These are phyloP conservation scores for Trichocladium uniseriatum DNA, from an alignment of 495 filamentous ascomycete species.

Conservation along the genomic window DNA sequence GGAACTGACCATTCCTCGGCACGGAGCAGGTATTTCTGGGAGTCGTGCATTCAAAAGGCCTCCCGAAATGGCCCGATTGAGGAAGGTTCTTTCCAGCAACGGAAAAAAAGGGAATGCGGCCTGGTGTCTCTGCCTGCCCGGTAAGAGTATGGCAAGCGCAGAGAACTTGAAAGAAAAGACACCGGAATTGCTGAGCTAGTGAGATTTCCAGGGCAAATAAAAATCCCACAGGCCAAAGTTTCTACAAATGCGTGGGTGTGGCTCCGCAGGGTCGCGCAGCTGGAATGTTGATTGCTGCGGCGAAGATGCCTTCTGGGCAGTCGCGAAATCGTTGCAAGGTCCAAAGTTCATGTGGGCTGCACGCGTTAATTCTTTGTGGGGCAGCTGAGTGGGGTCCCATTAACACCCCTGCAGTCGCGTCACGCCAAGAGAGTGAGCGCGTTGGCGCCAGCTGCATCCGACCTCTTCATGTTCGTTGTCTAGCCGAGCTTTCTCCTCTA, in stretches of 20 bases:
- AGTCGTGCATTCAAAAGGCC: not conserved
- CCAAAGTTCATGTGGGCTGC: not conserved
- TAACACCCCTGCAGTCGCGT: constrained; percentile 5
- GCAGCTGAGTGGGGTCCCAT: constrained; percentile 5
- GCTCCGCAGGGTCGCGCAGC: not conserved
- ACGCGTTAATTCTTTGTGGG: constrained; percentile 10
- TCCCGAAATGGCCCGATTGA: not conserved
- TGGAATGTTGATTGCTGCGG: not conserved
- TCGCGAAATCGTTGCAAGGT: constrained; percentile 7
- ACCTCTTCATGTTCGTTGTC: no score
- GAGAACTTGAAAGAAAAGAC: not conserved
- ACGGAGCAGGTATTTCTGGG: not conserved
- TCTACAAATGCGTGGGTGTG: not conserved
- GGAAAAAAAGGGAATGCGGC: not conserved
- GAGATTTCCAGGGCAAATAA: not conserved
- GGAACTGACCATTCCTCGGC: not conserved
- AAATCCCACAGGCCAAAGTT: not conserved
- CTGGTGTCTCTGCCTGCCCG: not conserved
- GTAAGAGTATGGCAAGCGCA: not conserved
- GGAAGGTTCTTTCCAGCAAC: not conserved
- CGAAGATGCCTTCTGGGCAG: not conserved
- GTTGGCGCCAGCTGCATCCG: no score
- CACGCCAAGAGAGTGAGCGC: no score
- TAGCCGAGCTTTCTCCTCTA: no score
- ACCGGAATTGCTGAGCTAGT: not conserved